Conservation (phyloP, 108 stramenopile species). For the Pseudonitzschia multiseries region DNA sequence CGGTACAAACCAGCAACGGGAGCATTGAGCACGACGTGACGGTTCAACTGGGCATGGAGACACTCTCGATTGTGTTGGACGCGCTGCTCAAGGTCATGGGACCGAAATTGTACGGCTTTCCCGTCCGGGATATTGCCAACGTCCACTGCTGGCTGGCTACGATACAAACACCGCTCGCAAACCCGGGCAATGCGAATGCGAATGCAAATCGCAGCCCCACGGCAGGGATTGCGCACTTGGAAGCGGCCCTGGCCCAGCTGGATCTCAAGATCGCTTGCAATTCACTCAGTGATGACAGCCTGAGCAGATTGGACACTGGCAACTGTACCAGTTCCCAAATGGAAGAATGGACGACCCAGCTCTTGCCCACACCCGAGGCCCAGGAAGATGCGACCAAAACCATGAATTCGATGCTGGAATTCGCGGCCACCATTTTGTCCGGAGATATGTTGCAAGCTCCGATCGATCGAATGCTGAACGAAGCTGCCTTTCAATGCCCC, state of each 20-base stretch:
- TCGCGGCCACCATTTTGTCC: conserved; percentile 34
- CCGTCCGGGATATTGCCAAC: conserved; percentile 54
- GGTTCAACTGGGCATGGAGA: conserved; percentile 10
- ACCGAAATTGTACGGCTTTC: conserved; percentile 49
- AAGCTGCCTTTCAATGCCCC: conserved; percentile 60
- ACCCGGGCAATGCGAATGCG: conserved; percentile 19
- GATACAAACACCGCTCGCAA: conserved; percentile 18
- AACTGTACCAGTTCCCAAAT: conserved; percentile 62
- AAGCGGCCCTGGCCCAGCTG: no score
- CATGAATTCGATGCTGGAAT: conserved; percentile 50
- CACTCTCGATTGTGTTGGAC: conserved; percentile 36
- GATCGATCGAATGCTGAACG: conserved; percentile 58
- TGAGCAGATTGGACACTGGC: conserved; percentile 33
- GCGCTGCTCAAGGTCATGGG: conserved; percentile 48
- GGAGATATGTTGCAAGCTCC: conserved; percentile 43
- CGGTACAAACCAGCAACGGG: neutral
- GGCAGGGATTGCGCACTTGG: no score
- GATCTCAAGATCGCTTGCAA: conserved; percentile 27
- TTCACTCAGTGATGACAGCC: conserved; percentile 16
- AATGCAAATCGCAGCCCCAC: conserved; percentile 8
- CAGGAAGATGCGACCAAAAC: conserved; percentile 45
- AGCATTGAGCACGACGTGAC: conserved; percentile 21
- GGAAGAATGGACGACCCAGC: conserved; percentile 42
- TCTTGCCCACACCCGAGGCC: conserved; percentile 45
- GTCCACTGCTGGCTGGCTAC: conserved; percentile 77